Conservation (phyloP, 306 rosid species). For the Rosa rugosa region DNA sequence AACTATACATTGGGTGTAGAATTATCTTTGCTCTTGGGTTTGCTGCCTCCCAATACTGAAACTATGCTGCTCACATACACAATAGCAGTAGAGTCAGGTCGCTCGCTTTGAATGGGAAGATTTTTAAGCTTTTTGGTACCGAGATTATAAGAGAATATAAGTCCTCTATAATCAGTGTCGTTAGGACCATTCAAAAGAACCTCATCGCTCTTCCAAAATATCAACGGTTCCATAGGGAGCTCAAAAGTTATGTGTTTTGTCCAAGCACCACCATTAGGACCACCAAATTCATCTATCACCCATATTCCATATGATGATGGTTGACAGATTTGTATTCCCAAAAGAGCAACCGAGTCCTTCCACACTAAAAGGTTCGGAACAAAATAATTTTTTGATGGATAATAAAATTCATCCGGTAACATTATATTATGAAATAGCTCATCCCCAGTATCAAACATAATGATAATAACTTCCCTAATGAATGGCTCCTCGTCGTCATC, state of each 20-base stretch:
- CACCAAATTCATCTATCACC: not conserved
- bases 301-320: not conserved
- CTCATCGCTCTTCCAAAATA: not conserved
- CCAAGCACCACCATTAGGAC: not conserved
- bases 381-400: not conserved
- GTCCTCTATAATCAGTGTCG: no score
- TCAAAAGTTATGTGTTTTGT: slow-evolving; percentile 1
- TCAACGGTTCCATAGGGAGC: not conserved
- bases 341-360: not conserved
- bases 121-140: not conserved
- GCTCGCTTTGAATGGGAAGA: not conserved
- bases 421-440: not conserved
- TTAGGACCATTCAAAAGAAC: not conserved
- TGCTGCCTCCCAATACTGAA: not conserved
- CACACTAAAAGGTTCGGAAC: not conserved
- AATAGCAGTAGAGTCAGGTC: not conserved
- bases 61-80: not conserved
- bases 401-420: not conserved
- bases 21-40: not conserved
- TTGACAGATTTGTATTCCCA: no score
- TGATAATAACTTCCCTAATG: not conserved
- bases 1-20: not conserved
- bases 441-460: not conserved
- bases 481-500: not conserved
- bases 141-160: not conserved